Conservation (phyloP, 768 basidiomycete species). For the Naganishia friedmannii region DNA sequence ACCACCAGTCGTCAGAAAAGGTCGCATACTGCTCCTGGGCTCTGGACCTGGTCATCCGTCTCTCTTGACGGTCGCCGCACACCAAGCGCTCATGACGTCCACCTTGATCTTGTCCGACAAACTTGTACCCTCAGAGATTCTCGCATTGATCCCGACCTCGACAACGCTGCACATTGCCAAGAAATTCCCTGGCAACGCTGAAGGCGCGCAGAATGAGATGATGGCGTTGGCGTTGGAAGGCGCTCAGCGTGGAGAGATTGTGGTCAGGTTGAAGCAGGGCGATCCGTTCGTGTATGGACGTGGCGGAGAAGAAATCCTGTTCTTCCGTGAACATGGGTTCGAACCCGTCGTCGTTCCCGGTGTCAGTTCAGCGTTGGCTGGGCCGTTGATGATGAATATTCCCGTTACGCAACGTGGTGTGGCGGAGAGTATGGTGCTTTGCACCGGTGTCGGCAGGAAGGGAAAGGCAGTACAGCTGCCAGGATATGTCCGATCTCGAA, state of each 20-base stretch:
- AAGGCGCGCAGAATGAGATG: conserved; percentile 89
- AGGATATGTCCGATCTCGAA: conserved; percentile 75
- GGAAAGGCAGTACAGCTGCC: conserved; percentile 82
- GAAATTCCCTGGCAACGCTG: conserved; percentile 96
- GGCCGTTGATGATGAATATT: conserved; percentile 81
- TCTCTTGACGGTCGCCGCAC: conserved; percentile 82
- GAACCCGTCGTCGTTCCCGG: conserved; percentile 84
- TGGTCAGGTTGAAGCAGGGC: conserved; percentile 93
- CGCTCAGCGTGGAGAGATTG: conserved; percentile 72
- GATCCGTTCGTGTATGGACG: conserved; percentile 94
- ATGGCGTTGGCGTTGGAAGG: conserved; percentile 87
- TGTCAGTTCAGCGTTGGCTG: conserved; percentile 82
- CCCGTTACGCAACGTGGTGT: conserved; percentile 95
- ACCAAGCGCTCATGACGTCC: conserved; percentile 72
- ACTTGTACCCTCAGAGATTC: conserved; percentile 83
- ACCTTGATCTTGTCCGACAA: conserved; percentile 93
- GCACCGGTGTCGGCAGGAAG: conserved; percentile 85
- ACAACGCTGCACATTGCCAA: conserved; percentile 78
- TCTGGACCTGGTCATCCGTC: conserved; percentile 95
- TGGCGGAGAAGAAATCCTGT: conserved; percentile 88
- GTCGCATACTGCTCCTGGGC: conserved; percentile 84
- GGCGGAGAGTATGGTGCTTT: conserved; percentile 80
- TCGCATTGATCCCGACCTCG: conserved; percentile 71
- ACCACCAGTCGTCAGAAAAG: conserved; percentile 52
- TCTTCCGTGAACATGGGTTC: conserved; percentile 81